These are phyloP conservation scores for Plasmodium knowlesi DNA, from an alignment of 169 alveolate genomes.

Conservation along the genomic window DNA sequence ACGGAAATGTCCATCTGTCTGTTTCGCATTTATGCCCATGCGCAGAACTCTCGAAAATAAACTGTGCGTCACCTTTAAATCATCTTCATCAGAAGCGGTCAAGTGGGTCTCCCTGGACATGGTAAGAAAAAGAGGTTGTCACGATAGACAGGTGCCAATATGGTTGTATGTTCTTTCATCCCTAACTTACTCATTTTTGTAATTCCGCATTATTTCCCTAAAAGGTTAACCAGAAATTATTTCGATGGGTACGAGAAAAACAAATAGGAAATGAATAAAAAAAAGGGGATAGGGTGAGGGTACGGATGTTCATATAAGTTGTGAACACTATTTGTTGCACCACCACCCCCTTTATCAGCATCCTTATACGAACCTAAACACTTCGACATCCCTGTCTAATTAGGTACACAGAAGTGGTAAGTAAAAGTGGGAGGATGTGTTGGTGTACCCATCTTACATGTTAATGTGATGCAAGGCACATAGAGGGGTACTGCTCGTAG, in stretches of 20 bases:
- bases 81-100: constrained; percentile 40
- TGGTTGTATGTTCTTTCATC: not conserved
- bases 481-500: not conserved
- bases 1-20: not conserved
- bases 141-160: not conserved
- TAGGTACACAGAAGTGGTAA: not conserved
- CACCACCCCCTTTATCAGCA: not conserved
- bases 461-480: not conserved
- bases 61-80: constrained; percentile 29
- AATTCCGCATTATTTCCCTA: constrained; percentile 66
- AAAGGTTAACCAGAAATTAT: not conserved
- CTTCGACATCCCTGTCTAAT: constrained; percentile 62
- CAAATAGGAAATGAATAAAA: too few relatives aligned
- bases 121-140: not conserved
- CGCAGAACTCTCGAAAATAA: not conserved
- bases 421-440: not conserved
- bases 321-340: not conserved
- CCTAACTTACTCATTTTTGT: constrained; percentile 42
- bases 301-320: not conserved
- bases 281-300: not conserved
- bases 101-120: constrained; percentile 14
- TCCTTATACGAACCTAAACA: constrained; percentile 32
- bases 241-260: not conserved
- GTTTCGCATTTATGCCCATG: not conserved
- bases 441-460: not conserved